Conservation (phyloP, 2,329 filamentous ascomycete genomes). For the Elsinoe perseae region DNA sequence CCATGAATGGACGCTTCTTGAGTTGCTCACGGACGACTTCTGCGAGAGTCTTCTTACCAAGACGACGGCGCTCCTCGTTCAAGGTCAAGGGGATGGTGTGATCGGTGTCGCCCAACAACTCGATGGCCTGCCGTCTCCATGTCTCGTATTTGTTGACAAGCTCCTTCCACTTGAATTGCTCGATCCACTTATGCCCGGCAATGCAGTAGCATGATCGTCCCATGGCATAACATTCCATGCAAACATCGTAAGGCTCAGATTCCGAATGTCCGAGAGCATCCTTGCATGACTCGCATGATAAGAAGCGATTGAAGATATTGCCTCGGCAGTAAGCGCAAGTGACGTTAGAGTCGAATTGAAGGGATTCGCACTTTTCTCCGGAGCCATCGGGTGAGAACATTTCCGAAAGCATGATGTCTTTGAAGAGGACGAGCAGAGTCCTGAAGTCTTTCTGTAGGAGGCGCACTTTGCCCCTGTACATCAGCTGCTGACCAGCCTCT, state of each 20-base stretch:
- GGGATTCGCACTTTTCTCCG: constrained; percentile 63
- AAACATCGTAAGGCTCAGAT: constrained; percentile 86
- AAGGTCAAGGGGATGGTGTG: constrained; percentile 52
- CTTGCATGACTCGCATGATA: constrained; percentile 83
- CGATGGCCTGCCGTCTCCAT: constrained; percentile 73
- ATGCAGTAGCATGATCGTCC: constrained; percentile 86
- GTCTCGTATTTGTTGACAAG: constrained; percentile 69
- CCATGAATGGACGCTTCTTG: constrained; percentile 68
- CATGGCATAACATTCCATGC: constrained; percentile 98
- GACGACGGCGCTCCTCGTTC: constrained; percentile 57
- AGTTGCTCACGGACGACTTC: constrained; percentile 93
- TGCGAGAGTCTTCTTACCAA: constrained; percentile 71
- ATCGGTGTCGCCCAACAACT: constrained; percentile 57
- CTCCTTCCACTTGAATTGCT: constrained; percentile 83
- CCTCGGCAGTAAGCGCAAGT: constrained; percentile 93
- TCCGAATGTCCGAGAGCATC: constrained; percentile 57
- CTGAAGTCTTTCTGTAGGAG: constrained; percentile 79
- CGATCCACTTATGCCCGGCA: constrained; percentile 79
- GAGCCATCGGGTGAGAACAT: constrained; percentile 61
- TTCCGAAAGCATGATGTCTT: constrained; percentile 72
- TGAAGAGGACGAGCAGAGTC: constrained; percentile 68
- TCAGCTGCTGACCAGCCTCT: constrained; percentile 25
- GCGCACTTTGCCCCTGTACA: constrained; percentile 47
- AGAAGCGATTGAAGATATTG: constrained; percentile 94
- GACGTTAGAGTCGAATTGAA: constrained; percentile 81